phyloP scores from a whole-genome alignment of 2,329 filamentous ascomycete species.

The Sclerotinia borealis region DNA sequence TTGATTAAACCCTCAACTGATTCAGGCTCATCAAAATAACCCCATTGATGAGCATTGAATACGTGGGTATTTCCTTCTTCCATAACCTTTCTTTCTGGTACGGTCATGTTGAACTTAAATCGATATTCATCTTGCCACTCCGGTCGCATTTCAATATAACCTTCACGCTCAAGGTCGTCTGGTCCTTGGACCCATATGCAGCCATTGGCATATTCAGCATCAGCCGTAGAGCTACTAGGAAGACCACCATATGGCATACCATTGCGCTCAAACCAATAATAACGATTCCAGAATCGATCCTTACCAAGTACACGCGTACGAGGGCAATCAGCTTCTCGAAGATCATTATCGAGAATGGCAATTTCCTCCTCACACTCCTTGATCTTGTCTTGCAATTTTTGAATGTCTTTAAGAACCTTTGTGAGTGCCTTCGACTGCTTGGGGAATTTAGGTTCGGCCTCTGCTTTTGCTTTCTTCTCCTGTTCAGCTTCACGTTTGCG shows the following conservation, averaged over 20 bases:
- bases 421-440: conserved; percentile 86
- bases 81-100: conserved; percentile 73
- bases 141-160: conserved; percentile 72
- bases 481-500: conserved; percentile 71
- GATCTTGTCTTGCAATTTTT: conserved; percentile 76
- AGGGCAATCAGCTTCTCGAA: conserved; percentile 89
- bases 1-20: conserved; percentile 71
- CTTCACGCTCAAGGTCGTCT: conserved; percentile 77
- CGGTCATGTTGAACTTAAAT: conserved; percentile 71
- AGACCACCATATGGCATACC: conserved; percentile 93
- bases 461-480: conserved; percentile 57
- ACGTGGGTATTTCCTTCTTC: conserved; percentile 84
- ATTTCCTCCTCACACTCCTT: conserved; percentile 81
- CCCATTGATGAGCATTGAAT: conserved; percentile 76
- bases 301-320: conserved; percentile 85
- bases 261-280: conserved; percentile 99
- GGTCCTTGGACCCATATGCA: conserved; percentile 96
- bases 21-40: conserved; percentile 77
- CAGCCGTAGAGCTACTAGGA: conserved; percentile 79
- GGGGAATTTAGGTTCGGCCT: conserved; percentile 51
- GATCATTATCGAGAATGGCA: conserved; percentile 77
- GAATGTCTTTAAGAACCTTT: conserved; percentile 81
- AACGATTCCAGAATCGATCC: conserved; percentile 96
- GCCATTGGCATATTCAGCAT: conserved; percentile 86
- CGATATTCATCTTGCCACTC: conserved; percentile 71